phyloP scores from a whole-genome alignment of 495 filamentous ascomycete genomes.

The Cetradonia linearis region DNA sequence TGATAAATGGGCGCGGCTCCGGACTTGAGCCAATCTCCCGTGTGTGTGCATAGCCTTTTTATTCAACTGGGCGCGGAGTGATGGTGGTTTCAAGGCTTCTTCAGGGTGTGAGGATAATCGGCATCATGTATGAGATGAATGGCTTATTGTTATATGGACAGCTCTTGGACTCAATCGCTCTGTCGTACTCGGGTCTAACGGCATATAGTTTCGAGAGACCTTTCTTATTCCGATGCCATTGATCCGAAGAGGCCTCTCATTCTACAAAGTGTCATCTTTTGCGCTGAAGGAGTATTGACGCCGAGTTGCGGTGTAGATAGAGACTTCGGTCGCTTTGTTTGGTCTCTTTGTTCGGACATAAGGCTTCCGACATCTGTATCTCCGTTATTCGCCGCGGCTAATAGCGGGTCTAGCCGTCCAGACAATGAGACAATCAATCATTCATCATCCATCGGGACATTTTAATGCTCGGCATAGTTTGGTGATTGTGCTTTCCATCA shows the following conservation, averaged over 20 bases:
- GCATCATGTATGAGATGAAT: background rate
- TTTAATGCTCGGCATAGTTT: background rate
- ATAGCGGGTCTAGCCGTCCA: background rate
- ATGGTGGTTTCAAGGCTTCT: too few relatives aligned
- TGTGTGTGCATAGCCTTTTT: background rate
- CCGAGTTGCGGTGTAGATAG: too few relatives aligned
- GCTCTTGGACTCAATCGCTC: background rate
- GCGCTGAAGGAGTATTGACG: too few relatives aligned
- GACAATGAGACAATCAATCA: background rate
- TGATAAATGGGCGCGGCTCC: background rate
- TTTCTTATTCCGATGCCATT: background rate
- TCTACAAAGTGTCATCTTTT: too few relatives aligned
- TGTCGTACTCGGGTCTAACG: background rate
- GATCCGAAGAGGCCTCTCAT: too few relatives aligned
- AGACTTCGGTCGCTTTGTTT: too few relatives aligned
- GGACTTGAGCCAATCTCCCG: background rate
- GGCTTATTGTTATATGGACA: background rate
- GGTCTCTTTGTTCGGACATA: too few relatives aligned
- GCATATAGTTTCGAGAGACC: too few relatives aligned
- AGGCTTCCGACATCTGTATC: too few relatives aligned
- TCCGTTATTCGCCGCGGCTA: background rate
- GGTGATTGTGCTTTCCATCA: background rate
- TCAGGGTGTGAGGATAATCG: too few relatives aligned
- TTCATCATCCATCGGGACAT: background rate
- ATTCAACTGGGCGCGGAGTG: too few relatives aligned